A percentile compares a stretch with the other conserved stretches of the same genome.
phyloP scores from a whole-genome alignment of 139 green algal species.

The Tetradesmus obliquus region DNA sequence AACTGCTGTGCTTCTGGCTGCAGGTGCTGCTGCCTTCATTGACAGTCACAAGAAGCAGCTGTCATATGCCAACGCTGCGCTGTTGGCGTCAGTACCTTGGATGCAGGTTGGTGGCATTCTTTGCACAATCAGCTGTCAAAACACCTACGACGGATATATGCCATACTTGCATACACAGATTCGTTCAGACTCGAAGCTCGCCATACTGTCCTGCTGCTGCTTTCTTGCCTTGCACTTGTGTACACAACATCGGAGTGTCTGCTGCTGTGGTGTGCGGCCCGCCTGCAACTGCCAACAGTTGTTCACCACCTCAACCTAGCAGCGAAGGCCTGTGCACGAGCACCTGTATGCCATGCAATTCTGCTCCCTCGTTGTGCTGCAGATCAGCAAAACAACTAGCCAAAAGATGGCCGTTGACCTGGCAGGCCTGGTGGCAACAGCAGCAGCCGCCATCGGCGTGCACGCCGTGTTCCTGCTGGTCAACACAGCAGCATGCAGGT shows the following conservation, averaged over 20 bases:
- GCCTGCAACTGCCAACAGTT: too few relatives aligned
- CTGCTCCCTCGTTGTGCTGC: neutral
- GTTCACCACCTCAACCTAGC: neutral
- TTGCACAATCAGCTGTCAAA: too few relatives aligned
- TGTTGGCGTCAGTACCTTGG: constrained; percentile 81
- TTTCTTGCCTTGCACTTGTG: too few relatives aligned
- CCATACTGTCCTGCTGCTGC: too few relatives aligned
- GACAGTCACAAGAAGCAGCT: constrained; percentile 60
- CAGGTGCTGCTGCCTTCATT: constrained; percentile 58
- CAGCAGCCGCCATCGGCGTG: constrained; percentile 45
- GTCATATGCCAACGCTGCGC: constrained; percentile 53
- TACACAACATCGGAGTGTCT: too few relatives aligned
- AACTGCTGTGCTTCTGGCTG: neutral
- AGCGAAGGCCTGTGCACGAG: too few relatives aligned
- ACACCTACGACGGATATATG: too few relatives aligned
- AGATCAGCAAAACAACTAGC: constrained; percentile 54
- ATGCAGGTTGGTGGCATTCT: constrained; percentile 70
- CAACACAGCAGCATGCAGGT: constrained; percentile 49
- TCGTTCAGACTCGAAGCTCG: too few relatives aligned
- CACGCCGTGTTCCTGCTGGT: constrained; percentile 56
- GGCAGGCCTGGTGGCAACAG: constrained; percentile 24
- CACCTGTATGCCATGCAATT: neutral
- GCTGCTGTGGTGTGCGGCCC: too few relatives aligned
- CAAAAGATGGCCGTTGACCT: constrained; percentile 37
- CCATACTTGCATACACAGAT: neutral